A percentile compares a stretch with the other conserved stretches of the same genome.
These are phyloP conservation scores for Boletus bicolor DNA, from an alignment of 768 basidiomycete species.

Conservation along the genomic window DNA sequence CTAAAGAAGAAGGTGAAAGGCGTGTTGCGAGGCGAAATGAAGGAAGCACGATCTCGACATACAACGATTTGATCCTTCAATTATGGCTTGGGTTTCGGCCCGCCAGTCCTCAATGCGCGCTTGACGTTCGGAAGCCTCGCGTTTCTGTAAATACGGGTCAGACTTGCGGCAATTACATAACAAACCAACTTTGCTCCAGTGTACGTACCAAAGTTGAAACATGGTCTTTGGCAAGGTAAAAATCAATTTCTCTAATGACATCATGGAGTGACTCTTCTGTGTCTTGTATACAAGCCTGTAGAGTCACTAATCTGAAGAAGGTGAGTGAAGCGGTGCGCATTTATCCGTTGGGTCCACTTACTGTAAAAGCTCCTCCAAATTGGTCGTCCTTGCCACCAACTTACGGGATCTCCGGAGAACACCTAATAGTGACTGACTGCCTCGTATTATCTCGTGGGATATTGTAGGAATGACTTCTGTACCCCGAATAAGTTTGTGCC, in stretches of 20 bases:
- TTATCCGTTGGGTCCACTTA: constrained; percentile 34
- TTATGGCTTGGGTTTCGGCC: constrained; percentile 40
- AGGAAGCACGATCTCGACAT: constrained; percentile 27
- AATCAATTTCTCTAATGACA: constrained; percentile 47
- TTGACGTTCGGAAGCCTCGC: constrained; percentile 67
- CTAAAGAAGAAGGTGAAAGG: constrained; percentile 30
- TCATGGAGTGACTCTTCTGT: constrained; percentile 47
- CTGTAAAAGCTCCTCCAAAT: constrained; percentile 71
- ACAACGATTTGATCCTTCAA: constrained; percentile 48
- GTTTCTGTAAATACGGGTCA: constrained; percentile 44
- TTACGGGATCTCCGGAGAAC: constrained; percentile 25
- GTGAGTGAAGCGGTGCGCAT: constrained; percentile 1
- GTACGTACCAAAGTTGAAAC: constrained; percentile 39
- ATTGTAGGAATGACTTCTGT: constrained; percentile 14
- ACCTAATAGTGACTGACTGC: constrained; percentile 12
- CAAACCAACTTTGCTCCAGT: not conserved
- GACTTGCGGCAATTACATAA: constrained; percentile 27
- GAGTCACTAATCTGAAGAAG: constrained; percentile 44
- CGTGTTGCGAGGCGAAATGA: constrained; percentile 17
- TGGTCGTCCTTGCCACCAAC: constrained; percentile 44
- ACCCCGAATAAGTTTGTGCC: constrained; percentile 40
- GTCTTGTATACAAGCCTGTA: constrained; percentile 53
- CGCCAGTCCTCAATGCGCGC: constrained; percentile 50
- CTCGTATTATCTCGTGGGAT: constrained; percentile 20
- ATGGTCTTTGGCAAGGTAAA: constrained; percentile 41